These are phyloP conservation scores for Juncus inflexus DNA, from an alignment of 176 grass and related monocot genomes.

Conservation along the genomic window DNA sequence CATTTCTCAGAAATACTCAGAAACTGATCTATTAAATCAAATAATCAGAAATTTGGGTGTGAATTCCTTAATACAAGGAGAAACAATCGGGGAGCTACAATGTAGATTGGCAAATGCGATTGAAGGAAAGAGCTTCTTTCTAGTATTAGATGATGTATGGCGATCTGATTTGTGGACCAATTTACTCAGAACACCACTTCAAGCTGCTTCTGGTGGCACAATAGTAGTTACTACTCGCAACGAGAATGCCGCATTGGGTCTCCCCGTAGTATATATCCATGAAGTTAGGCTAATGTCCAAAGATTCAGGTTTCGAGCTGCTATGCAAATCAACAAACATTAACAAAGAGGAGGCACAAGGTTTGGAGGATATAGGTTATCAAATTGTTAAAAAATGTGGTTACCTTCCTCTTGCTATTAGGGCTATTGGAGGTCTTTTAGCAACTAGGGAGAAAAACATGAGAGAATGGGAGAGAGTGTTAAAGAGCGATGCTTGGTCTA, in stretches of 20 bases:
- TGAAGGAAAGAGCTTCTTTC: conserved; percentile 18
- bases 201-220: not conserved
- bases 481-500: conserved; percentile 27
- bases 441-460: not conserved
- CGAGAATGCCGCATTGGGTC: conserved; percentile 3
- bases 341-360: conserved; percentile 18
- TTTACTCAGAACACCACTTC: conserved; percentile 18
- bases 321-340: conserved; percentile 26
- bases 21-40: not conserved
- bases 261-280: conserved; percentile 20
- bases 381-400: conserved; percentile 36
- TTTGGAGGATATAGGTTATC: not conserved
- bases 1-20: conserved; percentile 15
- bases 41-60: not conserved
- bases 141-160: conserved; percentile 5
- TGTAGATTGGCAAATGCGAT: not conserved
- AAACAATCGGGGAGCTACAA: conserved; percentile 18
- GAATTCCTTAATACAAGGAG: not conserved
- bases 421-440: conserved; percentile 7
- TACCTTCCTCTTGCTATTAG: conserved; percentile 43
- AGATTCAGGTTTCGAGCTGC: conserved; percentile 24
- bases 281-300: conserved; percentile 30
- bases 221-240: conserved; percentile 34
- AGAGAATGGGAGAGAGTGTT: conserved; percentile 28
- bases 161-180: conserved; percentile 8